Conservation (phyloP, 2,329 filamentous ascomycete species). For the Fusarium newnesense region DNA sequence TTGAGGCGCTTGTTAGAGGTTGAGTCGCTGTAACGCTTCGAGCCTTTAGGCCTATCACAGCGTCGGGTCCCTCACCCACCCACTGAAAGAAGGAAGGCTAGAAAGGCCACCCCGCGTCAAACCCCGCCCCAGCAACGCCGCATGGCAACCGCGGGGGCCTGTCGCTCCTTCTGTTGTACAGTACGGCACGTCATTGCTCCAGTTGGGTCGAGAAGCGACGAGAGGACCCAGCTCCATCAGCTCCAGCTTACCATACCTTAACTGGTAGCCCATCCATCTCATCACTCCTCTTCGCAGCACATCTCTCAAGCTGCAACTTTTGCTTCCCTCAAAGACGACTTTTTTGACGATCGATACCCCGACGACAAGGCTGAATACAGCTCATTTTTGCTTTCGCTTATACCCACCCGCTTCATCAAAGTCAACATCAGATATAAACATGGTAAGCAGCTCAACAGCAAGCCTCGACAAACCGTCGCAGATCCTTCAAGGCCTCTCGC, state of each 20-base stretch:
- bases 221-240: slow-evolving; percentile 25
- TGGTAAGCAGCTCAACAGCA: slow-evolving; percentile 25
- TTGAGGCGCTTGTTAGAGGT: slow-evolving; percentile 17
- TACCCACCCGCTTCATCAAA: not conserved
- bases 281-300: slow-evolving; percentile 15
- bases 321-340: slow-evolving; percentile 5
- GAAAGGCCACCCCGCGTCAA: slow-evolving; percentile 32
- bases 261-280: slow-evolving; percentile 15
- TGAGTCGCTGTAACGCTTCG: slow-evolving; percentile 8
- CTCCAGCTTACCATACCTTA: slow-evolving; percentile 30
- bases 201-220: not conserved
- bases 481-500: not conserved
- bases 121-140: slow-evolving; percentile 34
- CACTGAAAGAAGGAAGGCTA: not conserved
- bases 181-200: slow-evolving; percentile 41
- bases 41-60: not conserved
- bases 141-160: slow-evolving; percentile 20
- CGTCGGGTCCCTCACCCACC: not conserved
- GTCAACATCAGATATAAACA: slow-evolving; percentile 15
- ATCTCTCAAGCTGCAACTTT: slow-evolving; percentile 19
- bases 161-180: slow-evolving; percentile 13
- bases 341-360: not conserved
- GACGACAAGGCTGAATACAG: not conserved
- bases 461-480: not conserved
- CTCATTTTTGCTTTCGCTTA: not conserved